Evolutionary conservation across 495 filamentous ascomycete genomes (phyloP), one percentile per base, ranked within the genome.

Genomic region (Penicillium cataractarum): DNA sequence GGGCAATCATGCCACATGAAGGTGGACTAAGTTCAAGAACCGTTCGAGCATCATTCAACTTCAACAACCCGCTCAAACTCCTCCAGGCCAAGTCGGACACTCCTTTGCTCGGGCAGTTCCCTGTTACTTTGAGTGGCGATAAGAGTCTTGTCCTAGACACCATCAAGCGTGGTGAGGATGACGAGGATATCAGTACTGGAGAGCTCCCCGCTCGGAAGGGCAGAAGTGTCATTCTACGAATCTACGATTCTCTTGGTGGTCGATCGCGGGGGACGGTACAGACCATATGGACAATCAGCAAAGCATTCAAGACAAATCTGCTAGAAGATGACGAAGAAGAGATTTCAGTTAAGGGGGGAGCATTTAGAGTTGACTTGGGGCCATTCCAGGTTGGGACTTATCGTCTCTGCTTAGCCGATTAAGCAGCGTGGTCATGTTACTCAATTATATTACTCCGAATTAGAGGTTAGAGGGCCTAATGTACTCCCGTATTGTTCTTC

Each of bases 151-250:
- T 97, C 21, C 80, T 97, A 6, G 93, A 97, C 70, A 87, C 86
- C 15, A 80, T 97, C 64, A 97, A 97, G 82, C 87, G 95, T 52
- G 95, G 92, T 19, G 95, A 98, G 76, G 95, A 99, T 65, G 95
- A 99, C 65, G 92, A 91, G 72, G 95, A 97, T 69, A 86, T 97
- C 15, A 90, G 86, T 27, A 76, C 82, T 4, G 89, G 86, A 32
- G 89, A 88, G 17, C 71, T 96, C 31, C 83, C 87, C 6, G 80
- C 75, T 39, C 83, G 90, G 57, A 83, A 85, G 64, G 93, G 93
- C 12, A 80, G 80, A 70, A 95, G 91, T 70, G 81, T 98, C 26
- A 85, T 99, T 56, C 33, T 97, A 35, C 83, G 95, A 1, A 78
- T 97, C 12, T 99, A 96, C 69, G 95, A 99, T 71, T 90, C 90